Percentiles rank a stretch among this genome's conserved stretches.
Evolutionary conservation across 495 filamentous ascomycete genomes (phyloP).

Genomic region (Penicilliopsis zonata): DNA sequence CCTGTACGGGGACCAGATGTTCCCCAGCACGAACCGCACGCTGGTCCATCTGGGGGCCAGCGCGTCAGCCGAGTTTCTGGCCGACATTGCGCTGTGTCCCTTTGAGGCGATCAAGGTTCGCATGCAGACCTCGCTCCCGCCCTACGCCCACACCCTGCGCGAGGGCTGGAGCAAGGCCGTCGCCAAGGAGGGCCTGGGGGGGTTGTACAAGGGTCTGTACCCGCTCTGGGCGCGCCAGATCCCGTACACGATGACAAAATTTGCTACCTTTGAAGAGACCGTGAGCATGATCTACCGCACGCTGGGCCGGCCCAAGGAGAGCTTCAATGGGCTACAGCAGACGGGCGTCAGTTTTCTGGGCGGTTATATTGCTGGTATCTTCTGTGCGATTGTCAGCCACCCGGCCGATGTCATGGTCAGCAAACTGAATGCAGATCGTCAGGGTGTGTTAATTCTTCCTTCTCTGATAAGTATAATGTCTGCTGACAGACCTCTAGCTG

Average conservation of each 20-base stretch:
- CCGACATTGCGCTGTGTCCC: constrained; percentile 56
- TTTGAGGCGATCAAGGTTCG: constrained; percentile 62
- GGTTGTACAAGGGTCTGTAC: constrained; percentile 57
- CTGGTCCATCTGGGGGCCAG: constrained; percentile 52
- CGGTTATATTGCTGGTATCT: constrained; percentile 62
- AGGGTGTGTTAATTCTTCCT: constrained; percentile 29
- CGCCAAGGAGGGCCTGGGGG: constrained; percentile 43
- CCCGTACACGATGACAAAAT: constrained; percentile 68
- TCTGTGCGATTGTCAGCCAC: constrained; percentile 53
- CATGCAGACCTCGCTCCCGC: constrained; percentile 61
- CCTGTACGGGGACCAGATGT: constrained; percentile 51
- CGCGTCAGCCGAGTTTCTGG: constrained; percentile 57
- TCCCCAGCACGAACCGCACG: constrained; percentile 50
- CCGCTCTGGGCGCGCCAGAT: constrained; percentile 64
- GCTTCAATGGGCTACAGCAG: constrained; percentile 48
- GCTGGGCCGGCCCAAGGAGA: constrained; percentile 54
- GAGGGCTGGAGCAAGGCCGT: constrained; percentile 53
- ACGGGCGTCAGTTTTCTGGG: constrained; percentile 58
- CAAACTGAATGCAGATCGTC: constrained; percentile 54
- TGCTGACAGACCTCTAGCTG: constrained; percentile 25
- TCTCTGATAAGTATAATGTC: background rate
- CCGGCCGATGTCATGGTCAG: constrained; percentile 65
- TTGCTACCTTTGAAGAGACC: constrained; percentile 61
- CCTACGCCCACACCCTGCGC: constrained; percentile 46
- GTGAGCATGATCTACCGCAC: constrained; percentile 49